These are phyloP conservation scores for Neurospora sp. DNA, from an alignment of 495 filamentous ascomycete genomes.

Conservation along the genomic window DNA sequence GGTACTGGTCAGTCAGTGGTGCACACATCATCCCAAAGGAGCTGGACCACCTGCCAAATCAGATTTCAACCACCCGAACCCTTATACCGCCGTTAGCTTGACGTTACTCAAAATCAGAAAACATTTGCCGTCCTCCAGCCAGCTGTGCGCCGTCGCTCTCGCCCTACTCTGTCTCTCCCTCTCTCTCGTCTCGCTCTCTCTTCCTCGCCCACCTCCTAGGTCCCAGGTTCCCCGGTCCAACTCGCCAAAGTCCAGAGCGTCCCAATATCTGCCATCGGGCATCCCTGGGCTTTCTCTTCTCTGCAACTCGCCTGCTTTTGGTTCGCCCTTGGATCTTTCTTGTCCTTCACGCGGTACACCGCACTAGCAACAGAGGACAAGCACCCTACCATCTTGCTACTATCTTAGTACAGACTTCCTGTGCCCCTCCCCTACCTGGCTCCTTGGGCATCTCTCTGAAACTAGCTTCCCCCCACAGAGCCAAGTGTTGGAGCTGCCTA, in stretches of 20 bases:
- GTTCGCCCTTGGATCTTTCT: constrained; percentile 4
- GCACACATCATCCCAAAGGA: neutral
- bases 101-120: neutral
- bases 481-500: neutral
- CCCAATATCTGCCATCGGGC: neutral
- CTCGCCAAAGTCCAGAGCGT: neutral
- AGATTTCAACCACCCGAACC: neutral
- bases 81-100: neutral
- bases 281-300: neutral
- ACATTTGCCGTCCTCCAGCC: neutral
- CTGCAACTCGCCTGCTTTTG: neutral
- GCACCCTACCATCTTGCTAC: neutral
- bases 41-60: neutral
- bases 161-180: neutral
- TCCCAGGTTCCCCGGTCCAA: neutral
- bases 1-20: neutral
- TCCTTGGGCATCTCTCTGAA: constrained; percentile 5
- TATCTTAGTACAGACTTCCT: constrained; percentile 1
- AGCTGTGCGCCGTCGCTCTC: neutral
- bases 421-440: constrained; percentile 6
- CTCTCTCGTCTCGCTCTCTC: neutral
- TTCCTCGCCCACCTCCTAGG: neutral
- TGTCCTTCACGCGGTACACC: neutral
- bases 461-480: constrained; percentile 8
- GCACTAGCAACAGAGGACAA: neutral